Percentiles rank a stretch among this genome's conserved stretches.
Conservation (phyloP, 1,139 yeast genomes). For the Hansenula lynferdii region DNA sequence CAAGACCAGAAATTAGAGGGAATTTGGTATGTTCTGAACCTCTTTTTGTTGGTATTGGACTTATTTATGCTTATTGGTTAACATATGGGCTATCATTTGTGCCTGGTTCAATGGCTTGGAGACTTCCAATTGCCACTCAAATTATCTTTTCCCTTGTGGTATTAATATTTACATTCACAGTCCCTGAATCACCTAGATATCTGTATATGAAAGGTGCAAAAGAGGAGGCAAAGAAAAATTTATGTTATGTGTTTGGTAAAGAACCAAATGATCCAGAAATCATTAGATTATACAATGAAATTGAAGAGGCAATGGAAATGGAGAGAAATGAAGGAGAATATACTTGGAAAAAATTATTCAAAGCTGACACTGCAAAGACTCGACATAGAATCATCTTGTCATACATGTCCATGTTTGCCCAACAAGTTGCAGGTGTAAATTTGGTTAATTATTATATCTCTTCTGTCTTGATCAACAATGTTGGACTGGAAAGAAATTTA, state of each 20-base stretch:
- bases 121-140: constrained; percentile 41
- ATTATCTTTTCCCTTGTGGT: constrained; percentile 35
- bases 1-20: constrained; percentile 69
- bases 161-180: constrained; percentile 25
- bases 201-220: constrained; percentile 47
- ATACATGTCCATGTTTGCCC: constrained; percentile 53
- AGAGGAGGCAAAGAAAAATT: constrained; percentile 40
- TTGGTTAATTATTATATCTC: constrained; percentile 68
- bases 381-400: constrained; percentile 44
- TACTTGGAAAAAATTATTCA: constrained; percentile 39
- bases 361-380: constrained; percentile 20
- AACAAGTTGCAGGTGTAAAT: constrained; percentile 58
- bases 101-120: constrained; percentile 43
- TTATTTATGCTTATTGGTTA: constrained; percentile 69
- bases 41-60: constrained; percentile 67
- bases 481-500: constrained; percentile 44
- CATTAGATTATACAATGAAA: constrained; percentile 31
- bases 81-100: constrained; percentile 68
- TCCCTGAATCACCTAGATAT: constrained; percentile 82
- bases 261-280: constrained; percentile 34
- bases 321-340: constrained; percentile 3
- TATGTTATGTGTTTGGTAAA: constrained; percentile 23
- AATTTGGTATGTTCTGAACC: constrained; percentile 65
- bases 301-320: constrained; percentile 6
- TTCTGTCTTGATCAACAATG: constrained; percentile 52